Evolutionary conservation across 768 basidiomycete genomes (phyloP), one percentile per base, ranked within the genome.

Genomic region (Boletus patriciae): DNA sequence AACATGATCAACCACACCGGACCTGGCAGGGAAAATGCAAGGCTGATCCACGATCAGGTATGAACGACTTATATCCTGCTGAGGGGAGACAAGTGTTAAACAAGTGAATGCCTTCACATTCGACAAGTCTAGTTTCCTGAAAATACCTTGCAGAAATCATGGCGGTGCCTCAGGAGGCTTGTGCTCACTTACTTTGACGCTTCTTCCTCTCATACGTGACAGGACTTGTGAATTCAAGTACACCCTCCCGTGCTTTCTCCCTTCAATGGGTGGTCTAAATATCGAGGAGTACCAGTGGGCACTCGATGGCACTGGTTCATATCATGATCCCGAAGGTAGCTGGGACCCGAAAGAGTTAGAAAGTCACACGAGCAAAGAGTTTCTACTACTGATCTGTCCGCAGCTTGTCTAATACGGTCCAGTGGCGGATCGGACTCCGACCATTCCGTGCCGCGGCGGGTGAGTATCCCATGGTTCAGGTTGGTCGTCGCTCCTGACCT

Each of bases 361-460:
- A 29, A 29, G 9, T 29, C 29, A 10, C 29, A 29, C 29, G 29
- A 29, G 10, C 29, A 6, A 27, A 8, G 27, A 8, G 27, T 6
- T 27, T 27, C 27, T 34, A 12, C 21, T 19, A 18, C 34, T 45
- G 38, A 27, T 31, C 38, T 7, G 21, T 21, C 31, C 31, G 12
- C 37, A 45, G 37, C 13, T 15, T 19, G 1, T 43, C 46, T 21
- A 15, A n/a, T n/a, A n/a, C n/a, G 10, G 29, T 29, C 45, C 6
- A 10, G 40, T 54, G 29, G 34, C 47, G 40, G 62, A 52, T 52
- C n/a, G n/a, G 25, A 33, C 44, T 52, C n/a, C 16, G 25, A 33
- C 44, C 52, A 41, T 44, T 44, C 49, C 46, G 37, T 37, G 42
- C n/a, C n/a, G n/a, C n/a, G n/a, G n/a, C 27, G 29, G 33, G 27